Percentiles rank a stretch among this genome's conserved stretches.
These are phyloP conservation scores for Parachaetomium inaequale DNA, from an alignment of 495 filamentous ascomycete species.

Conservation along the genomic window DNA sequence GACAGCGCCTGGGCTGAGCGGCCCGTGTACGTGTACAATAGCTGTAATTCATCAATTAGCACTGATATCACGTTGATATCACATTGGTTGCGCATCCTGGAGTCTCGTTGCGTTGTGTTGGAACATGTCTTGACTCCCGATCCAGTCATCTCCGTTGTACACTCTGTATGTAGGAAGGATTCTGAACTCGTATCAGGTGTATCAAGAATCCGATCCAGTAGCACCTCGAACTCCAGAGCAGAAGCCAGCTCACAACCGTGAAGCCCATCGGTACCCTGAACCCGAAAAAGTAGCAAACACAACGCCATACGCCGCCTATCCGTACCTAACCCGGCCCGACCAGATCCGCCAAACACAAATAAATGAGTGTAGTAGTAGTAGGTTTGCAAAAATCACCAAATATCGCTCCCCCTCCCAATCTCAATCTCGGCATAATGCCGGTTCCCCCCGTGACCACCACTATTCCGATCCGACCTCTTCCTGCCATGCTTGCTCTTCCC, in stretches of 20 bases:
- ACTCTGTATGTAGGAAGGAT: not conserved
- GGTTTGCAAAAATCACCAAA: conserved; percentile 28
- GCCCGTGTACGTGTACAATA: not conserved
- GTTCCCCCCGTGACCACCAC: conserved; percentile 1
- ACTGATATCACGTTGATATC: not conserved
- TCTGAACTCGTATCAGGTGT: not conserved
- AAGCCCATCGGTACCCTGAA: not conserved
- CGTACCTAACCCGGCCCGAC: not conserved
- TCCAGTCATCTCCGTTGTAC: not conserved
- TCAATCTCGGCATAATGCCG: conserved; percentile 29
- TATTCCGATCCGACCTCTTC: conserved; percentile 13
- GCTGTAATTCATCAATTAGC: not conserved
- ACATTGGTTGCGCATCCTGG: not conserved
- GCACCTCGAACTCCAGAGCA: conserved; percentile 13
- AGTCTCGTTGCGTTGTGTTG: not conserved
- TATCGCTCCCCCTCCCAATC: conserved; percentile 27
- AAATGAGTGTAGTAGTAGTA: conserved; percentile 3
- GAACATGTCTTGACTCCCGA: not conserved
- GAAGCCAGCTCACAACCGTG: conserved; percentile 17
- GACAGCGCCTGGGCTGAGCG: conserved; percentile 59
- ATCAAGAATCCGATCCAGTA: not conserved
- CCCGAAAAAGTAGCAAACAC: not conserved
- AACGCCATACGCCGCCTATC: not conserved
- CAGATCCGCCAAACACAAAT: not conserved
- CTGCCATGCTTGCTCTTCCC: conserved; percentile 9